phyloP scores from a whole-genome alignment of 2,329 filamentous ascomycete species.

The Ceratocystis harringtonii region DNA sequence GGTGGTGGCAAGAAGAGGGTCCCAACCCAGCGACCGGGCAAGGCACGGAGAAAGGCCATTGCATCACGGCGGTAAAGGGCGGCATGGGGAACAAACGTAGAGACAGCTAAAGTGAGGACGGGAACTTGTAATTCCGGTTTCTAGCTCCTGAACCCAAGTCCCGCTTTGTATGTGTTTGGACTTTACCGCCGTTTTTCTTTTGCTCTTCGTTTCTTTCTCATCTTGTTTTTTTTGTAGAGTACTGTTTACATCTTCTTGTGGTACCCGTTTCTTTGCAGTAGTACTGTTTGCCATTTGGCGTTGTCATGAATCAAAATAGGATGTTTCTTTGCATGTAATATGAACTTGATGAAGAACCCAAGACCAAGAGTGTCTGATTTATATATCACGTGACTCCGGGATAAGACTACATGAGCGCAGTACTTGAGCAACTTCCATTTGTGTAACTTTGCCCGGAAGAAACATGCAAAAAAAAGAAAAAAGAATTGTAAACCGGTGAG shows the following conservation, averaged over 20 bases:
- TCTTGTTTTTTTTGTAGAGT: slow-evolving; percentile 2
- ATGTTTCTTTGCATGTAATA: neutral
- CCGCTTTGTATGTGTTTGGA: neutral
- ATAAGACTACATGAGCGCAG: too few species aligned
- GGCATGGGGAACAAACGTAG: neutral
- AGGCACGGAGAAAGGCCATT: slow-evolving; percentile 19
- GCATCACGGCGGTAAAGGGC: slow-evolving; percentile 12
- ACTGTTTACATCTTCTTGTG: slow-evolving; percentile 3
- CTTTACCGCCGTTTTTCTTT: neutral
- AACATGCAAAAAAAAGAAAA: neutral
- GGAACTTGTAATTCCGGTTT: neutral
- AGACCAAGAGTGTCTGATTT: neutral
- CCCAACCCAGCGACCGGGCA: slow-evolving; percentile 16
- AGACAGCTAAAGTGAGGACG: neutral
- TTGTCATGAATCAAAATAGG: slow-evolving; percentile 1
- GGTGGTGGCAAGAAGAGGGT: slow-evolving; percentile 14
- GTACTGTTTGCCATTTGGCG: neutral
- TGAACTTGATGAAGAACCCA: neutral
- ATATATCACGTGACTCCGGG: neutral
- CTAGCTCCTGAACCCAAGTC: neutral
- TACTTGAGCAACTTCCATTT: neutral
- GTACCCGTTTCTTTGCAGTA: neutral
- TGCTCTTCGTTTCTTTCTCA: neutral
- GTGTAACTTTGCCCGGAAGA: too few species aligned
- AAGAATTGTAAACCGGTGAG: neutral